Percentiles rank a stretch among this genome's conserved stretches.
Conservation (phyloP, 1,284 basidiomycete genomes). For the Taiwanofungus camphoratus region DNA sequence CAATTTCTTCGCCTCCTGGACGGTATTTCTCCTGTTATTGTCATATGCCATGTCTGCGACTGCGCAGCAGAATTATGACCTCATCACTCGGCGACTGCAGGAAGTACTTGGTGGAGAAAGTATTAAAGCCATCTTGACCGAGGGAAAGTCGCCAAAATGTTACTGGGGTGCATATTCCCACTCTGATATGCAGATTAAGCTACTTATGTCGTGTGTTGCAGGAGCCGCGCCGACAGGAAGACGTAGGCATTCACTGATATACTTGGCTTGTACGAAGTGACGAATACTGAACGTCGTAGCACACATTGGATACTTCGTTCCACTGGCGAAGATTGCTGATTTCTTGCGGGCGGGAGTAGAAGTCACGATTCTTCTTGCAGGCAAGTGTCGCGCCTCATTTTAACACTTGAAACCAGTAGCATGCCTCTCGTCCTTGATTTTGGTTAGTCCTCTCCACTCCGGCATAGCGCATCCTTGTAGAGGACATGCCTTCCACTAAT, state of each 20-base stretch:
- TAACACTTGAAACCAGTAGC: neutral
- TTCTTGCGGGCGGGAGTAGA: slow-evolving; percentile 90
- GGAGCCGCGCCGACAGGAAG: slow-evolving; percentile 92
- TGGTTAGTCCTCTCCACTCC: too few species aligned
- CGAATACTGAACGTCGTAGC: slow-evolving; percentile 41
- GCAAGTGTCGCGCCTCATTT: slow-evolving; percentile 35
- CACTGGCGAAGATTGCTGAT: slow-evolving; percentile 94
- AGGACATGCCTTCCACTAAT: too few species aligned
- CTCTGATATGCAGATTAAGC: neutral
- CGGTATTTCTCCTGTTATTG: too few species aligned
- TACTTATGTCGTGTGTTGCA: slow-evolving; percentile 28
- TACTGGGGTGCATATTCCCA: slow-evolving; percentile 75
- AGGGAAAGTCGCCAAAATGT: slow-evolving; percentile 72
- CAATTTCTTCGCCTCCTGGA: too few species aligned
- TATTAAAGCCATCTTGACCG: slow-evolving; percentile 78
- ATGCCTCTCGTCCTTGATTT: too few species aligned
- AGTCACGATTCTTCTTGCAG: slow-evolving; percentile 88
- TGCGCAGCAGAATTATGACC: slow-evolving; percentile 66
- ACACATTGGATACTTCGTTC: slow-evolving; percentile 96
- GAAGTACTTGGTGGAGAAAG: slow-evolving; percentile 87
- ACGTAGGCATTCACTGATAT: slow-evolving; percentile 55
- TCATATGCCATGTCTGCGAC: slow-evolving; percentile 23
- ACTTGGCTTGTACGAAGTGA: neutral
- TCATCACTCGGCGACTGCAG: slow-evolving; percentile 84
- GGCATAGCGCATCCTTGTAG: too few species aligned